A percentile compares a stretch with the other conserved stretches of the same genome.
Conservation (phyloP, 164 flowering plant genomes). For the Tinospora cordifolia region DNA sequence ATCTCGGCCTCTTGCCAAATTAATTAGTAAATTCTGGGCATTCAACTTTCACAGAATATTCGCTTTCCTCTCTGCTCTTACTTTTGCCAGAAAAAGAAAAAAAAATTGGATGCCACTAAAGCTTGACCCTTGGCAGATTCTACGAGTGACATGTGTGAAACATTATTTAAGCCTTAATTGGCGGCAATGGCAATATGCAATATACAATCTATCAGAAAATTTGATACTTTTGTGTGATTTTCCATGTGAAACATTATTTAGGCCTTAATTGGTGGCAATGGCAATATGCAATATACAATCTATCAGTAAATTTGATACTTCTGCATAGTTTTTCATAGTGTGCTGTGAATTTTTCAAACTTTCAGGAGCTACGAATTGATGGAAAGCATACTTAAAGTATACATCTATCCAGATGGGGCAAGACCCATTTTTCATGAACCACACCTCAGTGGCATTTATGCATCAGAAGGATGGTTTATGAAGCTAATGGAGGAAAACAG, state of each 20-base stretch:
- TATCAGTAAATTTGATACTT: neutral
- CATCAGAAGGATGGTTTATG: conserved; percentile 15
- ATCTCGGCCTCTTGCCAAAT: no score
- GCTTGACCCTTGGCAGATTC: neutral
- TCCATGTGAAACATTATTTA: no score
- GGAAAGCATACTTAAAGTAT: conserved; percentile 13
- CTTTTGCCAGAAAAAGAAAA: no score
- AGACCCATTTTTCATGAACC: conserved; percentile 13
- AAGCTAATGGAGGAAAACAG: conserved; percentile 15
- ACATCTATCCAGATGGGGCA: conserved; percentile 10
- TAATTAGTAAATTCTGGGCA: no score
- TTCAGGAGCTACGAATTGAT: conserved; percentile 13
- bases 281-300: neutral
- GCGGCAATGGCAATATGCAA: neutral
- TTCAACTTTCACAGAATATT: no score
- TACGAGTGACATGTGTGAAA: neutral
- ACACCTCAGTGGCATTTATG: conserved; percentile 10
- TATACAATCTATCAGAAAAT: neutral
- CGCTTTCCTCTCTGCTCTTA: no score
- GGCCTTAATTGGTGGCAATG: no score
- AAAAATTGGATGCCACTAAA: neutral
- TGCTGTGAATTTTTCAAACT: neutral
- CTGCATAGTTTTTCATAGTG: neutral
- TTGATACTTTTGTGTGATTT: neutral
- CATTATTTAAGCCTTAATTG: no score